Conservation (phyloP, 2,329 filamentous ascomycete genomes). For the Aureobasidium sp. region DNA sequence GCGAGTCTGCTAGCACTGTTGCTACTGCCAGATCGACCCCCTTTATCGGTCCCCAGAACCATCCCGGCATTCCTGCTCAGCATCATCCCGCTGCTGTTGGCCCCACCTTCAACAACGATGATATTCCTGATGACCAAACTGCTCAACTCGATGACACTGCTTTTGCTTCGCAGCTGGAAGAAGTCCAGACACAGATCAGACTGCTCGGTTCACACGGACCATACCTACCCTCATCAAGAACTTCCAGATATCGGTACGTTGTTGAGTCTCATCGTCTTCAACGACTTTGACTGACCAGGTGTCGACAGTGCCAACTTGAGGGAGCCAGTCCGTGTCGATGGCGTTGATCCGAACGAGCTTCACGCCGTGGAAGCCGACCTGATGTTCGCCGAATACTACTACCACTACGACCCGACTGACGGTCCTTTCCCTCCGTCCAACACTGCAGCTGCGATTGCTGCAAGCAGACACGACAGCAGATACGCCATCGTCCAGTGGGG, state of each 20-base stretch:
- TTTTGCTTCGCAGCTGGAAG: neutral
- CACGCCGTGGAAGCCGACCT: neutral
- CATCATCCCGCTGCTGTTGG: neutral
- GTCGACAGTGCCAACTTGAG: neutral
- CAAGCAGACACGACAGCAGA: neutral
- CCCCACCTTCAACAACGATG: neutral
- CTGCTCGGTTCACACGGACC: neutral
- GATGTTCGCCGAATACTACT: constrained; percentile 1
- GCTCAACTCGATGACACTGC: neutral
- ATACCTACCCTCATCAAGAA: neutral
- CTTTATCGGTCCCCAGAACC: neutral
- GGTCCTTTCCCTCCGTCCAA: neutral
- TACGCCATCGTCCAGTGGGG: neutral
- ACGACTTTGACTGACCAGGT: neutral
- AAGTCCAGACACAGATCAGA: neutral
- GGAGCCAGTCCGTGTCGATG: neutral
- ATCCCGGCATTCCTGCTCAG: neutral
- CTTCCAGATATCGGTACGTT: neutral
- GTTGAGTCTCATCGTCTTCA: too few species aligned
- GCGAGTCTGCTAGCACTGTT: neutral
- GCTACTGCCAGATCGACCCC: neutral
- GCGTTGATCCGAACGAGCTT: neutral
- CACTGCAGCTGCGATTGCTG: neutral
- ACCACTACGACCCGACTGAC: neutral
- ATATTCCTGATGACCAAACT: neutral